Percentiles rank a stretch among this genome's conserved stretches.
These are phyloP conservation scores for Talaromyces piceae DNA, from an alignment of 2,329 filamentous ascomycete genomes.

Conservation along the genomic window DNA sequence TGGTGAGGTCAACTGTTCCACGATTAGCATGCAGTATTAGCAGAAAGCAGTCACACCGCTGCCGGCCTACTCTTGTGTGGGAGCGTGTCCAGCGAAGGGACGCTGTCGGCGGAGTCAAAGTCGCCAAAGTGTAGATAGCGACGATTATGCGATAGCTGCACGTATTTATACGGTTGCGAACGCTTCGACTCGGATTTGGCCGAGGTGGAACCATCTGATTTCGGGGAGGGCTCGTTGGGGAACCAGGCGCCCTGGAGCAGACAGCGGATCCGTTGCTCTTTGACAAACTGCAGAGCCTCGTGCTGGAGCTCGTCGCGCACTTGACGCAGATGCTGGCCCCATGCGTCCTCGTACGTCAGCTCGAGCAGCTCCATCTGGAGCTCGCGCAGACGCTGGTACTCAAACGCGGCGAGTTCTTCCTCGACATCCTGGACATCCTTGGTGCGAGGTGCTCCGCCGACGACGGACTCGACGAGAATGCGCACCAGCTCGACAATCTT, in stretches of 20 bases:
- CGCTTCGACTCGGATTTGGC: constrained; percentile 36
- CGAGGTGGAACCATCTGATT: constrained; percentile 39
- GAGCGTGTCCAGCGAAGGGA: constrained; percentile 66
- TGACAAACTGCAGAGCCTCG: constrained; percentile 91
- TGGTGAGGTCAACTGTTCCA: constrained; percentile 64
- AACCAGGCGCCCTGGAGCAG: constrained; percentile 90
- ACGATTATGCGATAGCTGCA: constrained; percentile 82
- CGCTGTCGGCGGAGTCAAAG: constrained; percentile 60
- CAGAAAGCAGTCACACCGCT: too few species aligned
- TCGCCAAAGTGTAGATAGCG: constrained; percentile 85
- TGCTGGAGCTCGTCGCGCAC: constrained; percentile 87
- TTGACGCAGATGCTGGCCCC: constrained; percentile 82
- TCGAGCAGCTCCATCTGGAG: constrained; percentile 92
- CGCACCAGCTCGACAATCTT: constrained; percentile 88
- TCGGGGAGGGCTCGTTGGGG: constrained; percentile 36
- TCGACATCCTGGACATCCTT: constrained; percentile 83
- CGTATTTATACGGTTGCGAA: constrained; percentile 67
- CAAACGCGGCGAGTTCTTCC: constrained; percentile 78
- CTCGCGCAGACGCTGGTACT: constrained; percentile 68
- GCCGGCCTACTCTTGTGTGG: constrained; percentile 57
- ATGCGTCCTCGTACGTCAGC: constrained; percentile 85
- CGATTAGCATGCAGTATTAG: background rate
- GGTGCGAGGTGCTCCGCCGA: constrained; percentile 71
- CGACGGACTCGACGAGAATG: constrained; percentile 81
- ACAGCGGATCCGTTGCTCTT: constrained; percentile 89